A percentile compares a stretch with the other conserved stretches of the same genome.
phyloP scores from a whole-genome alignment of 139 green algal genomes.

The Closterium sp. region DNA sequence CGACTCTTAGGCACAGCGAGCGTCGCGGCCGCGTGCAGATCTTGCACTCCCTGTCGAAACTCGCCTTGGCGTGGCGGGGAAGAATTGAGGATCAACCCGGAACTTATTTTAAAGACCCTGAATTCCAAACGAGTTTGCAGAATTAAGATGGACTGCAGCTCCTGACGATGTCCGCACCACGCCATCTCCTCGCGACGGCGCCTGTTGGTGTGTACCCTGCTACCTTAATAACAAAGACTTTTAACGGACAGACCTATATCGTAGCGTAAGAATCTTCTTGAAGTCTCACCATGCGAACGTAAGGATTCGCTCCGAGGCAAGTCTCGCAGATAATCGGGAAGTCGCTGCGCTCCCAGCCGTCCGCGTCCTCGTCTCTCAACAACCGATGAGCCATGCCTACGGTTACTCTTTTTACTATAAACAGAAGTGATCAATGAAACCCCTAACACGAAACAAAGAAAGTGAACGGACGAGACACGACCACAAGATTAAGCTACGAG shows the following conservation, averaged over 20 bases:
- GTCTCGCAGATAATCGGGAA: slow-evolving; percentile 98
- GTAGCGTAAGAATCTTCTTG: neutral
- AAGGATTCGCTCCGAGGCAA: slow-evolving; percentile 96
- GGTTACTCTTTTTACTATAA: neutral
- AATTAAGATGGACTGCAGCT: too few relatives aligned
- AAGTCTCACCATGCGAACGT: slow-evolving; percentile 90
- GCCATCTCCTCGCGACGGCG: neutral
- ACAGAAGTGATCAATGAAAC: neutral
- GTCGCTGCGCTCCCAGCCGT: slow-evolving; percentile 90
- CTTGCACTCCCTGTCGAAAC: slow-evolving; percentile 57
- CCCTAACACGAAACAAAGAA: neutral
- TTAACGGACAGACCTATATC: neutral
- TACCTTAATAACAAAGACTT: neutral
- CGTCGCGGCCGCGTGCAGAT: slow-evolving; percentile 52
- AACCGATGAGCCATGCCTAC: slow-evolving; percentile 41
- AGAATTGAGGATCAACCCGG: neutral
- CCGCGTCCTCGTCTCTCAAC: slow-evolving; percentile 71
- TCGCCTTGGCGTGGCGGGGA: slow-evolving; percentile 39
- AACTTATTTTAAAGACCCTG: neutral
- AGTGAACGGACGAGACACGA: neutral
- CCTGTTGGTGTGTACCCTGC: neutral
- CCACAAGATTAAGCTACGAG: neutral
- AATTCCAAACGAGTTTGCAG: too few relatives aligned
- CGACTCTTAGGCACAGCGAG: neutral
- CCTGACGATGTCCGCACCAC: too few relatives aligned